Evolutionary conservation across 208 protist genomes (phyloP), one percentile per base, ranked within the genome.

Genomic region (Trypanosoma caninum): DNA sequence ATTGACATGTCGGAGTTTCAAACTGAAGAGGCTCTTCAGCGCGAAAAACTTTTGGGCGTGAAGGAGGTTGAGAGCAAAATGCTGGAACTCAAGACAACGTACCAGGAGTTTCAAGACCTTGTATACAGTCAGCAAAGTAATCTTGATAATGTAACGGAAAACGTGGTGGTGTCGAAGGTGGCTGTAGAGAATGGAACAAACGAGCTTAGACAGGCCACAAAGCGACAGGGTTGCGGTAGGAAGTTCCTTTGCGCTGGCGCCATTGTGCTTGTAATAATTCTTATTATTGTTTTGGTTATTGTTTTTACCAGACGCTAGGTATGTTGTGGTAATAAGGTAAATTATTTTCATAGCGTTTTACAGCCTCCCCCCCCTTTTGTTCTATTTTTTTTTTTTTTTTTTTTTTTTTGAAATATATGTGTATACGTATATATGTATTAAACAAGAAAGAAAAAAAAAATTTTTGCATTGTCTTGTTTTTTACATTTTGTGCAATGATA

Each of bases 31-130:
- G 80, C 76, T 16, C 75, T 87, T 46, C 79, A 89, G 54, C 74
- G 70, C 8, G 84, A 90, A 58, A 88, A 88, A 63, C 59, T 89
- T 45, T 70, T 74, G 20, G 80, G 74, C 55, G 76, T 72, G n/a
- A 52, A 65, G 22, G 84, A 91, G 58, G 79, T 93, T 33, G 87
- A 93, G 64, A 75, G 72, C 14, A 82, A 84, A 25, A 72, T 93
- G 61, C 77, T 76, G 56, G 87, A 93, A 31, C 66, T 93, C 10
- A 83, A 83, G 48, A 74, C 58, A 0, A 86, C 75, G 3, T 91
- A 91, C 41, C 78, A 86, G 14, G 83, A 93, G 65, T 93, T 91
- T 28, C 62, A 89, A 57, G 74, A 73, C 1, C 55, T 91, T 10
- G 72, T 91, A 44, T 70, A 84, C 41, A 71, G 89, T 38, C 87